Base-by-base conservation (phyloP, 768 basidiomycete genomes). In the Suillus brevipes region DNA sequence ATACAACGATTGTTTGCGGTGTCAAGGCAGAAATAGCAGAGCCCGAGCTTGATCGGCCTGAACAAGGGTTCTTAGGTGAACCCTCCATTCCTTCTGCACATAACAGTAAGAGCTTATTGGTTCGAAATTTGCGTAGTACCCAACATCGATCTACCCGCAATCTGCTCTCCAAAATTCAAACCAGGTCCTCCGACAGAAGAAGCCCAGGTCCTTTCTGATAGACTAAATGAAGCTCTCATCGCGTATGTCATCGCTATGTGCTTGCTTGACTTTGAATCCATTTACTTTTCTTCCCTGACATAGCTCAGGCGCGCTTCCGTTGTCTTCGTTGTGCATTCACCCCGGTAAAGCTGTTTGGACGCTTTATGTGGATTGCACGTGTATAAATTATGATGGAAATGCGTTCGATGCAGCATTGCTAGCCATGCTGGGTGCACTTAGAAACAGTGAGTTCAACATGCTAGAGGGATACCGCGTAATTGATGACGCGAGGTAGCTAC, bases 321-420 rank as follows among this genome's bases (percentile, higher is more conserved):
- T 89, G 3, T 75, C 82, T 2, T 85, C 88, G 5, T 85, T 99
- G 4, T 90, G 89, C 73, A 97, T 99, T 64, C 83, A 91, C 18
- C 84, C 86, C 0, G 88, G 87, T 4, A 92, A 90, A 73, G 84
- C 94, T 0, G 95, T 82, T 0, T 99, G 95, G 95, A 90, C 91
- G 36, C 83, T 99, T n/a, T 99, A 98, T 72, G 84, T 98, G 69
- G 97, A 99, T 69, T 87, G 92, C 36, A 92, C 90, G 1, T 98
- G 97, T 74, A 93, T 99, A 68, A 99, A 97, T 78, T 97, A 97
- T 73, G 96, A 99, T 74, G 97, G 97, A 6, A 99, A 98, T 72
- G 91, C 84, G 1, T 94, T 96, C 65, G 97, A 99, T 68, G 94
- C 97, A 1, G 84, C 93, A 0, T 81, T 98, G 12, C 74, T 98